Evolutionary conservation across 2,329 filamentous ascomycete species (phyloP), one percentile per base, ranked within the genome.

Genomic region (Nemania diffusa): DNA sequence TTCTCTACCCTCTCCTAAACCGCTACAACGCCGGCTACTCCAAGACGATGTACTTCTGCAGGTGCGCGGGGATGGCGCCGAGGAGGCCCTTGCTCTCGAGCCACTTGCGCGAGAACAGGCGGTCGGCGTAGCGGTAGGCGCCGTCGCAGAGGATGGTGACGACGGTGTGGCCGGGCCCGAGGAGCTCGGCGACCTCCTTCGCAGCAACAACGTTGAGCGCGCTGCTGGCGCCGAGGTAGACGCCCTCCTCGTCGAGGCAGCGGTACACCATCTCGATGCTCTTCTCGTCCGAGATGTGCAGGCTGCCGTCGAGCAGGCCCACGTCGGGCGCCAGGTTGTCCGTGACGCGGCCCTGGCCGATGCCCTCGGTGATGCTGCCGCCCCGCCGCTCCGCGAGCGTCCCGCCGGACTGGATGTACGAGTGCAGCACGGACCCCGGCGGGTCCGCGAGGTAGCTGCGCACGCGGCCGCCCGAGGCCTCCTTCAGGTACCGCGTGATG

Each of bases 211-310:
- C 96, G 78, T 99, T 99, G 75, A 99, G 84, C 66, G 93, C 92
- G 26, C 93, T 97, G 82, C 93, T 97, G 42, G 96, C 96, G 69
- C 96, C 96, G 1, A 99, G 86, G 79, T 99, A 99, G 58, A 99
- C 82, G 1, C 96, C 96, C 79, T 99, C 96, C 81, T 98, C 94
- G 76, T 98, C 94, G 70, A 99, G 84, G 77, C 95, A 97, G 71
- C 95, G 86, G 83, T 98, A 99, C 51, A 99, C 93, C 96, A 97
- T 98, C 81, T 92, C 93, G 73, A 99, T 95, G 75, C 90, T 97
- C 87, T 97, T 94, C 83, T 96, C 94, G 78, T 99, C 96, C 68
- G 89, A 87, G 73, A 99, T 93, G 78, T 90, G 86, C 75, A 99
- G 77, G 40, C 93, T 93, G 65, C 91, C 94, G 81, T 98, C 96